Evolutionary conservation across 1,284 basidiomycete genomes (phyloP).

Genomic region (Cutaneotrichosporon cutaneum): DNA sequence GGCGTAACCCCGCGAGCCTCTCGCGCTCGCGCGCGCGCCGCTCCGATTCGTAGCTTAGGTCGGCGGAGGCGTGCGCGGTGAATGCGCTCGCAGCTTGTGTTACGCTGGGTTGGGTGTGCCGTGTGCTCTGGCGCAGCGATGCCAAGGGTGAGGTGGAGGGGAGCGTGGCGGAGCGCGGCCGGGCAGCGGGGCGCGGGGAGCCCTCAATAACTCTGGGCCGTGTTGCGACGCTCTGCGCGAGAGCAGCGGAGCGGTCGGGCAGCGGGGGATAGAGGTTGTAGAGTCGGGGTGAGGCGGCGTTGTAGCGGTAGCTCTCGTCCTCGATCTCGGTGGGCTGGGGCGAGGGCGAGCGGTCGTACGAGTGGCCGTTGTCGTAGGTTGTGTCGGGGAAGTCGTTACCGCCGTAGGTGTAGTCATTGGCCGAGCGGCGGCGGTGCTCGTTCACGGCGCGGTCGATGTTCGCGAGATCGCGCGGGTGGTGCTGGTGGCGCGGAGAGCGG

Average conservation of each 20-base stretch:
- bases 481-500: background rate
- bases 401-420: background rate
- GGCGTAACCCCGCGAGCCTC: constrained; percentile 5
- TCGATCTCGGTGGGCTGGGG: constrained; percentile 7
- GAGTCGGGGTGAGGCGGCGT: background rate
- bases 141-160: background rate
- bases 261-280: constrained; percentile 19
- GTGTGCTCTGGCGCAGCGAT: background rate
- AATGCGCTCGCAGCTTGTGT: constrained; percentile 1
- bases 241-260: constrained; percentile 8
- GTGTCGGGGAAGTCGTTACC: background rate
- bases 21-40: constrained; percentile 18
- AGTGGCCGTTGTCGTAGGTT: background rate
- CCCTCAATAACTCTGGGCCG: background rate
- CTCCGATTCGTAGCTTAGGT: constrained; percentile 15
- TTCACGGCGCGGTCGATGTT: background rate
- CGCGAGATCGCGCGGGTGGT: background rate
- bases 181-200: constrained; percentile 10
- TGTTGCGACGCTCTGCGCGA: background rate
- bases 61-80: constrained; percentile 11
- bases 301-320: constrained; percentile 14
- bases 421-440: background rate
- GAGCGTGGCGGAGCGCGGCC: constrained; percentile 2
- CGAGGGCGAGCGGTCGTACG: background rate
- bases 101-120: background rate